Evolutionary conservation across 2,329 filamentous ascomycete species (phyloP).

Genomic region (Venturia pyrina): DNA sequence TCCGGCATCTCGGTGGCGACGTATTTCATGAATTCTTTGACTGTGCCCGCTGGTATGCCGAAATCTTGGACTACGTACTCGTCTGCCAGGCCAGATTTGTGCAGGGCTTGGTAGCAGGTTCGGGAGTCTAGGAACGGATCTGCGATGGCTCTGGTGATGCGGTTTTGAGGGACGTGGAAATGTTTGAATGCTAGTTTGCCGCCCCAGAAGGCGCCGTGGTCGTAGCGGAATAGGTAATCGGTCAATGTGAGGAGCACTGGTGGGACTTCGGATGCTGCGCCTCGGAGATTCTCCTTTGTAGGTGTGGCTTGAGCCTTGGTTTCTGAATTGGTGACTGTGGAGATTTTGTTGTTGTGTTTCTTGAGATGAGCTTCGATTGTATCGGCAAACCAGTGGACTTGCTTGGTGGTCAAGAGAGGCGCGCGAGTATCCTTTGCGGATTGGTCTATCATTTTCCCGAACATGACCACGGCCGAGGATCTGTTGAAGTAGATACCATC

Average conservation of each 20-base stretch:
- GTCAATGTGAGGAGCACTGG: conserved; percentile 49
- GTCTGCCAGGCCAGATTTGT: conserved; percentile 35
- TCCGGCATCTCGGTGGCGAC: conserved; percentile 8
- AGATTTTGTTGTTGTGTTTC: not conserved
- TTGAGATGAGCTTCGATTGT: conserved; percentile 26
- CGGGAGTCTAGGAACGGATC: conserved; percentile 54
- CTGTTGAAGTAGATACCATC: conserved; percentile 35
- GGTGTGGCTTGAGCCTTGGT: not conserved
- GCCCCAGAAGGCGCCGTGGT: conserved; percentile 61
- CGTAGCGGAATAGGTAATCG: conserved; percentile 64
- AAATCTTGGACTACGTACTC: conserved; percentile 53
- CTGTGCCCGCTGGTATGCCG: conserved; percentile 30
- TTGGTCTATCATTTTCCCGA: not conserved
- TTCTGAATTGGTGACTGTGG: not conserved
- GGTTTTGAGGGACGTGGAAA: conserved; percentile 56
- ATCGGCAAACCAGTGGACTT: conserved; percentile 41
- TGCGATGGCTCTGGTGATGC: conserved; percentile 48
- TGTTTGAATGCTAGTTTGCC: conserved; percentile 53
- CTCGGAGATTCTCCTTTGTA: not conserved
- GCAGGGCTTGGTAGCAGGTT: conserved; percentile 55
- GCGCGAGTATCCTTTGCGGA: not conserved
- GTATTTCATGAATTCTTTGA: conserved; percentile 10
- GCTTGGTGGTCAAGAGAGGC: not conserved
- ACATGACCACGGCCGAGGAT: conserved; percentile 28
- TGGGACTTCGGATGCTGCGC: conserved; percentile 16